phyloP scores from a whole-genome alignment of 208 protist species.

The Leishmania martiniquensis region DNA sequence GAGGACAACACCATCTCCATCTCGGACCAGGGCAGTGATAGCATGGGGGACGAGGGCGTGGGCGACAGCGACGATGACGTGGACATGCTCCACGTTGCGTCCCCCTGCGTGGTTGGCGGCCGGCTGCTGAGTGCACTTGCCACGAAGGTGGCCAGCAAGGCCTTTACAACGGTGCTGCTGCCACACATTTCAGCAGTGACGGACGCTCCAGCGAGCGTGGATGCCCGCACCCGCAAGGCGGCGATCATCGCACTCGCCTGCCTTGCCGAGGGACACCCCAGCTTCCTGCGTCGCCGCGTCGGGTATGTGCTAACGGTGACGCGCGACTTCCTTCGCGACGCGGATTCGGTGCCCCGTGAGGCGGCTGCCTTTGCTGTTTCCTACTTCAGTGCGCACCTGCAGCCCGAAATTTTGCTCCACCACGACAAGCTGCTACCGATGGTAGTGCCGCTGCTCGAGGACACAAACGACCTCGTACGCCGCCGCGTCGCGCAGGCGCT shows the following conservation, averaged over 20 bases:
- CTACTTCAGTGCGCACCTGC: constrained; percentile 74
- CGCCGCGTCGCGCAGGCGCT: constrained; percentile 71
- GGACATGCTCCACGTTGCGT: constrained; percentile 66
- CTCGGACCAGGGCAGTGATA: constrained; percentile 40
- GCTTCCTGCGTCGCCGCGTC: constrained; percentile 75
- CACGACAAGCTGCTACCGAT: constrained; percentile 72
- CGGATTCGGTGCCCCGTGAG: constrained; percentile 64
- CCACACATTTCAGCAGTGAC: constrained; percentile 54
- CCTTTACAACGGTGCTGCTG: constrained; percentile 60
- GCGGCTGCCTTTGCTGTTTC: constrained; percentile 76
- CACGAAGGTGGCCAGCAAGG: constrained; percentile 52
- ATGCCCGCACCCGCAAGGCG: constrained; percentile 63
- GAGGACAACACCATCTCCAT: constrained; percentile 80
- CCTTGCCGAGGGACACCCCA: constrained; percentile 64
- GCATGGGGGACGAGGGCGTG: constrained; percentile 35
- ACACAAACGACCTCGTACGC: constrained; percentile 67
- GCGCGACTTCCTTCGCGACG: constrained; percentile 46
- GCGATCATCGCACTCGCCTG: constrained; percentile 75
- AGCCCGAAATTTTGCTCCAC: constrained; percentile 86
- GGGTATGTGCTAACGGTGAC: constrained; percentile 74
- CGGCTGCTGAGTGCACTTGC: constrained; percentile 69
- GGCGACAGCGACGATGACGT: constrained; percentile 36
- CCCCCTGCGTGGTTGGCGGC: constrained; percentile 70
- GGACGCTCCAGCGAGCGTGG: constrained; percentile 34
- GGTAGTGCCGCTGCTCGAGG: constrained; percentile 67